Conservation (phyloP, 1,284 basidiomycete genomes). For the Xerocomus minutiporus region DNA sequence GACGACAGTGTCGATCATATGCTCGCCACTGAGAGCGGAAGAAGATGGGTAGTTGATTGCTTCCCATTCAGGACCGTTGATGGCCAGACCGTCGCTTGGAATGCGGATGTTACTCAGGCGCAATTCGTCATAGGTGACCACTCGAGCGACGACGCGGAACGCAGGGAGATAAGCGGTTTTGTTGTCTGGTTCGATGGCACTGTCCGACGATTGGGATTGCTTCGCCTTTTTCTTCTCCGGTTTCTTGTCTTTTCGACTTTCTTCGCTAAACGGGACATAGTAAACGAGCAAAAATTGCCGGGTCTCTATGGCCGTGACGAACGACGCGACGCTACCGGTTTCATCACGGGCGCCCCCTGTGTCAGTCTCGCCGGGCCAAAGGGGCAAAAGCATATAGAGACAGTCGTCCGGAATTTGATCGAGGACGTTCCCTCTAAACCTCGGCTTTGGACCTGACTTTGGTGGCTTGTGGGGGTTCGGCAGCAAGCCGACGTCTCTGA, state of each 20-base stretch:
- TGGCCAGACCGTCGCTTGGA: slow-evolving; percentile 62
- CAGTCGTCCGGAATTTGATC: slow-evolving; percentile 60
- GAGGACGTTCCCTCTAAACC: slow-evolving; percentile 45
- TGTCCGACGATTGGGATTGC: slow-evolving; percentile 35
- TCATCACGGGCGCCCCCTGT: slow-evolving; percentile 30
- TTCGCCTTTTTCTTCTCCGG: slow-evolving; percentile 33
- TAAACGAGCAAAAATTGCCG: slow-evolving; percentile 71
- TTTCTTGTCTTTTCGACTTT: slow-evolving; percentile 30
- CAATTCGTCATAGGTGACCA: slow-evolving; percentile 64
- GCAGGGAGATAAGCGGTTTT: slow-evolving; percentile 48
- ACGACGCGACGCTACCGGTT: slow-evolving; percentile 31
- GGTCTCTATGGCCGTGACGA: slow-evolving; percentile 42
- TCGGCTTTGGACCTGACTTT: slow-evolving; percentile 25
- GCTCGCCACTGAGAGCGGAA: not conserved
- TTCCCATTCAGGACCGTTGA: slow-evolving; percentile 57
- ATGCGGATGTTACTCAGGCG: slow-evolving; percentile 66
- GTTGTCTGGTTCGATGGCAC: slow-evolving; percentile 34
- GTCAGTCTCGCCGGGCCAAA: slow-evolving; percentile 76
- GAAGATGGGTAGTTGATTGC: slow-evolving; percentile 37
- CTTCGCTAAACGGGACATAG: slow-evolving; percentile 49
- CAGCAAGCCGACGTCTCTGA: slow-evolving; percentile 72
- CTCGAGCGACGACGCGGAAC: slow-evolving; percentile 64
- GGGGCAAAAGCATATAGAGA: slow-evolving; percentile 75
- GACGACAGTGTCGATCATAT: slow-evolving; percentile 43
- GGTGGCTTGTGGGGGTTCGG: slow-evolving; percentile 41